A percentile compares a stretch with the other conserved stretches of the same genome.
Evolutionary conservation across 2,329 filamentous ascomycete genomes (phyloP).

Genomic region (Paecilomyces sp.): DNA sequence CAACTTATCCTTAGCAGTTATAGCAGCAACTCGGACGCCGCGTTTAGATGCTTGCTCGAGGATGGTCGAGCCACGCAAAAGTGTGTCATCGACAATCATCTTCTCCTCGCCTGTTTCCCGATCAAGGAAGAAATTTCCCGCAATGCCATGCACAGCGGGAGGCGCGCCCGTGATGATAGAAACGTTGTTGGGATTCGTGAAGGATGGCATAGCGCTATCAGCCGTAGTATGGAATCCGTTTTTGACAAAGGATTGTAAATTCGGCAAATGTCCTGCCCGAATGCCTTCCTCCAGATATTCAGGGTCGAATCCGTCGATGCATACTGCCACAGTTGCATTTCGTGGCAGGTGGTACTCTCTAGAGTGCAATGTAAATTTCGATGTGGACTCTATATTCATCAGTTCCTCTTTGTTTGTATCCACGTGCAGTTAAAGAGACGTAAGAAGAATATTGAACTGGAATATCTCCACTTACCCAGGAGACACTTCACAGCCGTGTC

Average conservation of each 20-base stretch:
- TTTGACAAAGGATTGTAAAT: slow-evolving; percentile 20
- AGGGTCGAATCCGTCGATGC: slow-evolving; percentile 39
- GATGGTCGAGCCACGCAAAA: slow-evolving; percentile 35
- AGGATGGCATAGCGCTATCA: slow-evolving; percentile 35
- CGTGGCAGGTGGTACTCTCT: slow-evolving; percentile 4
- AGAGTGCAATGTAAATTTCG: slow-evolving; percentile 18
- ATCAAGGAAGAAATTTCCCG: slow-evolving; percentile 39
- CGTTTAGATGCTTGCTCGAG: slow-evolving; percentile 29
- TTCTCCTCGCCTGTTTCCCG: slow-evolving; percentile 27
- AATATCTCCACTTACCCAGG: slow-evolving; percentile 8
- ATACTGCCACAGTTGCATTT: slow-evolving; percentile 31
- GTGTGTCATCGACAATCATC: slow-evolving; percentile 35
- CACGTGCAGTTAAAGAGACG: background rate
- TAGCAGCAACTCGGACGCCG: slow-evolving; percentile 34
- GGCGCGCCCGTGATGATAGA: slow-evolving; percentile 39
- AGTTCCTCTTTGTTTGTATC: background rate
- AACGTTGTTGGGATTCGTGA: slow-evolving; percentile 40
- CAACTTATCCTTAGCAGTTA: slow-evolving; percentile 40
- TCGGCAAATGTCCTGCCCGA: slow-evolving; percentile 25
- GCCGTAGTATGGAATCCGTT: slow-evolving; percentile 33
- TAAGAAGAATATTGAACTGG: background rate
- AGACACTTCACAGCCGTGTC: slow-evolving; percentile 13
- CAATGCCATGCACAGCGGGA: slow-evolving; percentile 33
- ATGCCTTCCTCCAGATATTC: slow-evolving; percentile 30
- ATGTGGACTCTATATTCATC: slow-evolving; percentile 4